phyloP scores from a whole-genome alignment of 352 stramenopile genomes.

The Globisporangium takayamanum region DNA sequence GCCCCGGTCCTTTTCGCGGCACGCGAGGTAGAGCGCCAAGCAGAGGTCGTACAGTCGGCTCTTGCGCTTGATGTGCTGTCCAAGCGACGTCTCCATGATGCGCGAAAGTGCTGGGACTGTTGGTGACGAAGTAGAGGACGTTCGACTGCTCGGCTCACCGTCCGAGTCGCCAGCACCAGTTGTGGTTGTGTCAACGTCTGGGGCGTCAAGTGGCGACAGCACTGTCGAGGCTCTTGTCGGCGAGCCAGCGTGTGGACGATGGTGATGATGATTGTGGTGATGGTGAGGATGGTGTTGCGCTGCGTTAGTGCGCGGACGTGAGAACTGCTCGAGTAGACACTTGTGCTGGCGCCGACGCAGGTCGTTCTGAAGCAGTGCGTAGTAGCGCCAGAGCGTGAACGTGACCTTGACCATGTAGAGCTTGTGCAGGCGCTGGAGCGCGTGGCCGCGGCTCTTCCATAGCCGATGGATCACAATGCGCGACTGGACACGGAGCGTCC shows the following conservation, averaged over 20 bases:
- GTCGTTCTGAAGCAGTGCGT: slow-evolving; percentile 47
- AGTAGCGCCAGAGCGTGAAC: slow-evolving; percentile 55
- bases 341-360: slow-evolving; percentile 32
- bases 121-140: neutral
- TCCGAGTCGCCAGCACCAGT: neutral
- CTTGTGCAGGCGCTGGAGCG: slow-evolving; percentile 50
- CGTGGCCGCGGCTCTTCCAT: slow-evolving; percentile 41
- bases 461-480: slow-evolving; percentile 26
- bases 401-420: slow-evolving; percentile 51
- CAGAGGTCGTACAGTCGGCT: slow-evolving; percentile 52
- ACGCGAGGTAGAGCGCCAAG: slow-evolving; percentile 46
- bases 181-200: neutral
- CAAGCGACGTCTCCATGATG: slow-evolving; percentile 59
- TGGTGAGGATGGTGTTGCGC: neutral
- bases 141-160: neutral
- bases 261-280: neutral
- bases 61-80: slow-evolving; percentile 50
- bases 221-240: neutral
- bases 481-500: slow-evolving; percentile 19
- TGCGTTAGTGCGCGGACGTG: neutral
- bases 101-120: slow-evolving; percentile 24
- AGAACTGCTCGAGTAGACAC: slow-evolving; percentile 26
- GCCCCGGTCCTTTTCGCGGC: slow-evolving; percentile 41
- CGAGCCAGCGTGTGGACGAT: neutral
- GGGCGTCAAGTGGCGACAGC: neutral